phyloP scores from a whole-genome alignment of 2,329 filamentous ascomycete species.

The Mycosphaerella sp. region DNA sequence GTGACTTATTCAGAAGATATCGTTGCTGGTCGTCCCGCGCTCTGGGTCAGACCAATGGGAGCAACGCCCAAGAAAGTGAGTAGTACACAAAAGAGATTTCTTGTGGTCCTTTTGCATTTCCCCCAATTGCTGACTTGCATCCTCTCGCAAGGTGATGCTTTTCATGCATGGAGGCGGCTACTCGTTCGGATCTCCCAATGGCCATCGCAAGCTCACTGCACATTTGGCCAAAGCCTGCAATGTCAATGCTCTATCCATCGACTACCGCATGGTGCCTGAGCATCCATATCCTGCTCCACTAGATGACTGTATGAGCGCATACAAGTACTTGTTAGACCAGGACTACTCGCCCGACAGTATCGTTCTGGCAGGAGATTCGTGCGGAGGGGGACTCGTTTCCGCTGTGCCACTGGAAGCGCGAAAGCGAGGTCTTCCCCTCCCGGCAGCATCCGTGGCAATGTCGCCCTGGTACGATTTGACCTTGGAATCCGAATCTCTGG shows the following conservation, averaged over 20 bases:
- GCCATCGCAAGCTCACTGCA: conserved; percentile 25
- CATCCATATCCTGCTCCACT: conserved; percentile 49
- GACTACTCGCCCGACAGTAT: conserved; percentile 27
- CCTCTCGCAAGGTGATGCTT: background rate
- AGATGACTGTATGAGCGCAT: conserved; percentile 53
- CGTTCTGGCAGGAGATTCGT: conserved; percentile 24
- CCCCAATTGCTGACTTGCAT: background rate
- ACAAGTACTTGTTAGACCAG: conserved; percentile 48
- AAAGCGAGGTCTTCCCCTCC: conserved; percentile 18
- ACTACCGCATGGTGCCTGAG: conserved; percentile 55
- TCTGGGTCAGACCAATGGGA: conserved; percentile 20
- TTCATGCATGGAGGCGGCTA: conserved; percentile 27
- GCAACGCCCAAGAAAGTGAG: conserved; percentile 21
- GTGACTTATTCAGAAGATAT: conserved; percentile 20
- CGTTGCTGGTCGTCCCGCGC: conserved; percentile 19
- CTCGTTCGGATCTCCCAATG: conserved; percentile 22
- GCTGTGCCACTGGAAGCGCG: conserved; percentile 22
- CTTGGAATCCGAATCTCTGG: conserved; percentile 12
- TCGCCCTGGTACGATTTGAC: conserved; percentile 27
- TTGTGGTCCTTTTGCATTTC: background rate
- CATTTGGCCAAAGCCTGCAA: conserved; percentile 43
- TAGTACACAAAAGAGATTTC: background rate
- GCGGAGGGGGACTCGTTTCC: conserved; percentile 25
- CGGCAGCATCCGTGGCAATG: conserved; percentile 21
- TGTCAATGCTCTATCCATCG: conserved; percentile 48